phyloP scores from a whole-genome alignment of 495 filamentous ascomycete genomes.

The Penicillium desertorum region DNA sequence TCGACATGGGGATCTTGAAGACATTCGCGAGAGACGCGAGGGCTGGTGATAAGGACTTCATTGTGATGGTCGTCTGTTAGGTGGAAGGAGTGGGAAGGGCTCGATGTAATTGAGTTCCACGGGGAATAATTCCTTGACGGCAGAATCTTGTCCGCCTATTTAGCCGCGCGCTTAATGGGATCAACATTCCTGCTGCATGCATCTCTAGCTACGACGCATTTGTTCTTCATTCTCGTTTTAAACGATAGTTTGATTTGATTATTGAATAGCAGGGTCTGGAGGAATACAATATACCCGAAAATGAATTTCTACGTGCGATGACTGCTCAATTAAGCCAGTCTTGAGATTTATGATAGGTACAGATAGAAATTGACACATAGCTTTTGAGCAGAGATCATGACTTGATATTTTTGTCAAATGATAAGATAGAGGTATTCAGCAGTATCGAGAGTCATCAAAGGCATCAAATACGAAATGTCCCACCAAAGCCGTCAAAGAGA shows the following conservation, averaged over 20 bases:
- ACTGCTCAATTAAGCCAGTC: neutral
- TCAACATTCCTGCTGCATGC: slow-evolving; percentile 1
- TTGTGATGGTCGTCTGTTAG: slow-evolving; percentile 28
- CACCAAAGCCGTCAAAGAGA: slow-evolving; percentile 14
- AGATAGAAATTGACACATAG: neutral
- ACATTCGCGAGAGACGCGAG: slow-evolving; percentile 49
- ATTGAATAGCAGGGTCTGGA: neutral
- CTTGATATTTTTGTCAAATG: neutral
- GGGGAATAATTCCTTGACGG: slow-evolving; percentile 35
- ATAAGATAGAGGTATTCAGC: neutral
- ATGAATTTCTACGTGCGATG: neutral
- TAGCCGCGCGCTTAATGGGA: slow-evolving; percentile 36
- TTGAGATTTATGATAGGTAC: neutral
- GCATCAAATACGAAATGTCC: slow-evolving; percentile 22
- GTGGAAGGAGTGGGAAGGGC: slow-evolving; percentile 16
- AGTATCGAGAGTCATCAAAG: slow-evolving; percentile 23
- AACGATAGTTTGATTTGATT: neutral
- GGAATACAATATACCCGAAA: neutral
- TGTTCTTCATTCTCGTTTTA: neutral
- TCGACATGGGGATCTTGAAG: slow-evolving; percentile 43
- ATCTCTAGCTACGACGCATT: neutral
- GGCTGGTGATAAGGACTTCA: slow-evolving; percentile 44
- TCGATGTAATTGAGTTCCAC: slow-evolving; percentile 18
- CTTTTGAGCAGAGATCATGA: slow-evolving; percentile 1
- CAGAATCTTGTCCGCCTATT: slow-evolving; percentile 30